Evolutionary conservation across 108 stramenopile genomes (phyloP).

Genomic region (Cyclostephanos invisitatus): DNA sequence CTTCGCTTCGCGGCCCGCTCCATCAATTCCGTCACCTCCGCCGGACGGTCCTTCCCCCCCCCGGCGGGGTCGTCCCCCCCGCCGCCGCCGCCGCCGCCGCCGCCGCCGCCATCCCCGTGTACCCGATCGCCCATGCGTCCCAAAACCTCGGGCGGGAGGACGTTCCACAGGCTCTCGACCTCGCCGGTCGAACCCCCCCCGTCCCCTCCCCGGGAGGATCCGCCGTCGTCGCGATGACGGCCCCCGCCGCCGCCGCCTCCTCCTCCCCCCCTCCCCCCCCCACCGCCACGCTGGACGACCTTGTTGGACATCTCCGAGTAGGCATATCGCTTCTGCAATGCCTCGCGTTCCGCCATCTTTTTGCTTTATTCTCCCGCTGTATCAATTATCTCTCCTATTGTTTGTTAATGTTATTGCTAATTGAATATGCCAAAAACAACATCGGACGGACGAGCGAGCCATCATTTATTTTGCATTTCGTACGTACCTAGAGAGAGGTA

Average conservation of each 20-base stretch:
- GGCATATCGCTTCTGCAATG: slow-evolving; percentile 86
- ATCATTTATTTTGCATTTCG: too few relatives aligned
- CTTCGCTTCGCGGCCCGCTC: slow-evolving; percentile 52
- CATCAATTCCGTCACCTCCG: slow-evolving; percentile 59
- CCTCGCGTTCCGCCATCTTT: slow-evolving; percentile 88
- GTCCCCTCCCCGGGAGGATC: slow-evolving; percentile 51
- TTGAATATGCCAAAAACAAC: too few relatives aligned
- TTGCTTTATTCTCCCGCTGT: too few relatives aligned
- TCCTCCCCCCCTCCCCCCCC: slow-evolving; percentile 55
- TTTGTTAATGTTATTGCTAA: too few relatives aligned
- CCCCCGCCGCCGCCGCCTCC: slow-evolving; percentile 24
- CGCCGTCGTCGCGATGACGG: slow-evolving; percentile 7
- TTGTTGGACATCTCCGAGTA: slow-evolving; percentile 97
- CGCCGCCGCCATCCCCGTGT: slow-evolving; percentile 18
- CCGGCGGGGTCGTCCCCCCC: slow-evolving; percentile 28
- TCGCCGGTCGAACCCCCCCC: slow-evolving; percentile 87
- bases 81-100: slow-evolving; percentile 42
- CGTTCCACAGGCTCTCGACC: slow-evolving; percentile 88
- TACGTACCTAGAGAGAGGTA: too few relatives aligned
- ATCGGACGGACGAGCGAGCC: too few relatives aligned
- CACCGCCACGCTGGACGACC: slow-evolving; percentile 84
- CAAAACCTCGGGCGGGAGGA: slow-evolving; percentile 49
- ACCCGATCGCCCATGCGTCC: slow-evolving; percentile 86
- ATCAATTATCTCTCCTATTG: too few relatives aligned
- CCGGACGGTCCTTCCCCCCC: slow-evolving; percentile 50